Evolutionary conservation across 495 filamentous ascomycete species (phyloP).

Genomic region (Hypomontagnella submonticulosa): DNA sequence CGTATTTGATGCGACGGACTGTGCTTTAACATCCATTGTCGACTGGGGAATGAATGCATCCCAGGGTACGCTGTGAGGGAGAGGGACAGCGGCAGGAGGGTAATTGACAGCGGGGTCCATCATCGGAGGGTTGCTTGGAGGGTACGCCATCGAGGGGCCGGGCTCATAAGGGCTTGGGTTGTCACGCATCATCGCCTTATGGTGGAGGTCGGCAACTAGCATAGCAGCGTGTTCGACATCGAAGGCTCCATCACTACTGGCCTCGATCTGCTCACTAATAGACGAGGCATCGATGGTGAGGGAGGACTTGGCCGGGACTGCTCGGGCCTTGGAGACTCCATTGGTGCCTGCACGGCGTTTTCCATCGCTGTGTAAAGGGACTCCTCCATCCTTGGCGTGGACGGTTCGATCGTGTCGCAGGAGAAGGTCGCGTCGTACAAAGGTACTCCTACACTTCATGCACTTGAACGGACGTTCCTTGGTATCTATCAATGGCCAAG

Average conservation of each 20-base stretch:
- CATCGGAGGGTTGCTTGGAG: constrained; percentile 72
- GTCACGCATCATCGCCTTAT: constrained; percentile 86
- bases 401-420: constrained; percentile 98
- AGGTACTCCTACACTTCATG: constrained; percentile 96
- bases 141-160: constrained; percentile 76
- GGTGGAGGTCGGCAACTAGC: constrained; percentile 98
- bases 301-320: constrained; percentile 79
- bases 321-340: constrained; percentile 69
- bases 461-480: constrained; percentile 99
- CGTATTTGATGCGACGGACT: constrained; percentile 71
- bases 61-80: constrained; percentile 76
- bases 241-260: constrained; percentile 92
- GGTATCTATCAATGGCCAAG: constrained; percentile 71
- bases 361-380: constrained; percentile 92
- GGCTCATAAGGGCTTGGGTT: constrained; percentile 68
- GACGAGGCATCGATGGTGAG: constrained; percentile 88
- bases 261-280: constrained; percentile 89
- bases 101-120: constrained; percentile 79
- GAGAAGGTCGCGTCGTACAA: constrained; percentile 94
- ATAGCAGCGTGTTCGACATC: constrained; percentile 98
- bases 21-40: constrained; percentile 72
- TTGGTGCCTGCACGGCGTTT: constrained; percentile 85
- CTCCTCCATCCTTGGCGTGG: constrained; percentile 97
- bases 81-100: constrained; percentile 74
- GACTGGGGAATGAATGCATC: constrained; percentile 78